Percentiles rank a stretch among this genome's conserved stretches.
Conservation (phyloP, 2,329 filamentous ascomycete species). For the Alternaria solani region DNA sequence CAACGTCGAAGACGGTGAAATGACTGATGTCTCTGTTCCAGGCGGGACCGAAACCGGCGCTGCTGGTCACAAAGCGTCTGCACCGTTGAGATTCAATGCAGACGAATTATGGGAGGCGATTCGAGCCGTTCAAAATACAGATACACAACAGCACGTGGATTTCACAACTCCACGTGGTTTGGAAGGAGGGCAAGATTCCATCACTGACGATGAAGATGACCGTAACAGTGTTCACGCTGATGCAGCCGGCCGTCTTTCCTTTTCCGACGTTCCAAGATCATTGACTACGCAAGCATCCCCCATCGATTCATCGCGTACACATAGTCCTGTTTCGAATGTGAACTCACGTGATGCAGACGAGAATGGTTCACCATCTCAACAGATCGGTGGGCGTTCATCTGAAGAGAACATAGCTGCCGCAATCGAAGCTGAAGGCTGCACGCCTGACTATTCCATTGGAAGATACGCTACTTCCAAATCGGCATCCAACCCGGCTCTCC, state of each 20-base stretch:
- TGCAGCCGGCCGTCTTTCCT: no score
- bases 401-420: background rate
- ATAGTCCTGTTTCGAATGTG: background rate
- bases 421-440: background rate
- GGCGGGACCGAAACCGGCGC: rapidly evolving
- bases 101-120: background rate
- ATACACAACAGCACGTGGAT: background rate
- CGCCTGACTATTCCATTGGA: background rate
- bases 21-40: background rate
- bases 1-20: background rate
- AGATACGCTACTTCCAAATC: background rate
- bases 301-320: background rate
- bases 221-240: background rate
- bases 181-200: background rate
- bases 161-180: background rate
- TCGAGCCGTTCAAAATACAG: background rate
- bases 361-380: background rate
- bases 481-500: background rate
- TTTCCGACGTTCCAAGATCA: background rate
- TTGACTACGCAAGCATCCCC: background rate
- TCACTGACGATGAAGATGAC: background rate
- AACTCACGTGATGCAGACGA: background rate
- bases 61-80: background rate
- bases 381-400: background rate
- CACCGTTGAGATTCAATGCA: background rate